phyloP scores from a whole-genome alignment of 495 filamentous ascomycete species.

The Penicilliopsis zonata region DNA sequence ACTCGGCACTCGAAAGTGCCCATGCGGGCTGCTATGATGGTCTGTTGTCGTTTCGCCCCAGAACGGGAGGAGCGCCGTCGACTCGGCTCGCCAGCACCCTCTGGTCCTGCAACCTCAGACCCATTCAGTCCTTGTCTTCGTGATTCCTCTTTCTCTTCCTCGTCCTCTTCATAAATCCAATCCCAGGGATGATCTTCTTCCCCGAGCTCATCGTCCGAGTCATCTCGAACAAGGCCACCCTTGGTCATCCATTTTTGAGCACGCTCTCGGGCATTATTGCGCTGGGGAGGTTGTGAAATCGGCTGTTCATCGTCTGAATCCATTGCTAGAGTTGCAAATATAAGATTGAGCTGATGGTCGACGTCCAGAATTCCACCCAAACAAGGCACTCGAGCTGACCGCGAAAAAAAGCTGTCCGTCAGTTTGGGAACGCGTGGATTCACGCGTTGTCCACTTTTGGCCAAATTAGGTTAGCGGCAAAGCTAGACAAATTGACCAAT shows the following conservation, averaged over 20 bases:
- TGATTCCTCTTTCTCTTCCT: slow-evolving; percentile 9
- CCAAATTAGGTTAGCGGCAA: slow-evolving; percentile 18
- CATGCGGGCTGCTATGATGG: slow-evolving; percentile 73
- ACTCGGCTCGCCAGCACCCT: slow-evolving; percentile 25
- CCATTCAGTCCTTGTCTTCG: slow-evolving; percentile 2
- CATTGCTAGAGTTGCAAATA: no score
- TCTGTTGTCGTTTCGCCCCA: slow-evolving; percentile 16
- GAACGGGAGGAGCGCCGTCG: slow-evolving; percentile 21
- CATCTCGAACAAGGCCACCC: slow-evolving; percentile 60
- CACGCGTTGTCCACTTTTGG: slow-evolving; percentile 31
- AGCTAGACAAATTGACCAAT: slow-evolving; percentile 4
- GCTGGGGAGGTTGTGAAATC: no score
- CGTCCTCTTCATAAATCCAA: slow-evolving; percentile 61
- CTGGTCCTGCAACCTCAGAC: slow-evolving; percentile 11
- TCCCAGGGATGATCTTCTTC: slow-evolving; percentile 81
- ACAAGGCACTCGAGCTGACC: no score
- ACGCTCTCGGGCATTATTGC: slow-evolving; percentile 22
- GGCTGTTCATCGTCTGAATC: no score
- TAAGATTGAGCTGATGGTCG: no score
- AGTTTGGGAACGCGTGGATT: slow-evolving; percentile 12
- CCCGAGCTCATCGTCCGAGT: slow-evolving; percentile 87
- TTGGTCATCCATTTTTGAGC: slow-evolving; percentile 52
- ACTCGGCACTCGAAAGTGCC: slow-evolving; percentile 70
- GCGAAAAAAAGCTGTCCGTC: no score
- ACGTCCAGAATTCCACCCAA: no score